phyloP scores from a whole-genome alignment of 306 rosid genomes.

The Fragaria iinumae region DNA sequence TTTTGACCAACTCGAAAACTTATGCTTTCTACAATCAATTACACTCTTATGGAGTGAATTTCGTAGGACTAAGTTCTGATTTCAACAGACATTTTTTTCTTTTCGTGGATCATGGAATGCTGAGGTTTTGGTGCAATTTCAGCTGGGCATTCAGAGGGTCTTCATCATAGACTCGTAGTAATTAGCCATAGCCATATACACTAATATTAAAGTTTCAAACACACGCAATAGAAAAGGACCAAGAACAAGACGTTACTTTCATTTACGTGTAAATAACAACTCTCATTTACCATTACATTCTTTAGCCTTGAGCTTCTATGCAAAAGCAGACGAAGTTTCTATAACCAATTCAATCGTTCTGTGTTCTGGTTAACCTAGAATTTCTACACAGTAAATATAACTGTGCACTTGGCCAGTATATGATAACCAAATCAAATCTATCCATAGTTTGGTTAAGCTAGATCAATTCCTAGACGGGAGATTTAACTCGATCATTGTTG shows the following conservation, averaged over 20 bases:
- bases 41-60: neutral
- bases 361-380: neutral
- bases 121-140: neutral
- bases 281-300: neutral
- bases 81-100: neutral
- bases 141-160: neutral
- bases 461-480: conserved; percentile 12
- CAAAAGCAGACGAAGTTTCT: neutral
- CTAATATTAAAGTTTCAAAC: neutral
- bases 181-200: neutral
- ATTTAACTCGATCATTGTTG: neutral
- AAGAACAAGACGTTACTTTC: neutral
- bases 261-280: neutral
- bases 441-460: conserved; percentile 20
- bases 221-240: neutral
- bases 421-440: conserved; percentile 13
- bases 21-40: neutral
- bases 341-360: neutral
- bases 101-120: neutral
- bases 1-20: neutral
- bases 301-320: neutral
- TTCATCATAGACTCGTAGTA: neutral
- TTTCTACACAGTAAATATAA: neutral
- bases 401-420: neutral
- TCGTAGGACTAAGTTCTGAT: neutral